These are phyloP conservation scores for Yamadazyma endophytica DNA, from an alignment of 805 yeast species.

Conservation along the genomic window DNA sequence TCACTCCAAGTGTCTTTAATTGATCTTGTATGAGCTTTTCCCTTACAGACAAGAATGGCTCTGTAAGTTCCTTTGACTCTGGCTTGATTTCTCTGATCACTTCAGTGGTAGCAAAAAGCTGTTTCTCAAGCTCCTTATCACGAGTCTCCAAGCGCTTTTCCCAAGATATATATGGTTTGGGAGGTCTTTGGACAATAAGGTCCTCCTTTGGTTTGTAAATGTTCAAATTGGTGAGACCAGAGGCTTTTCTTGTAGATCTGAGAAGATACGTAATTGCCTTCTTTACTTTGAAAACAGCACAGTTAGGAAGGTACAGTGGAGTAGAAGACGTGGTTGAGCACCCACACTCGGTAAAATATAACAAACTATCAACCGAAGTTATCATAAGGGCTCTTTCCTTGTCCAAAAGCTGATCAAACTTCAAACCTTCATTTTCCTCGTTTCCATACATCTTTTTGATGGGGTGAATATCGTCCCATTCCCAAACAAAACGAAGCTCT, in stretches of 20 bases:
- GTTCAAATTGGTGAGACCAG: slow-evolving; percentile 34
- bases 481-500: slow-evolving; percentile 81
- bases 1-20: background rate
- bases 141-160: slow-evolving; percentile 25
- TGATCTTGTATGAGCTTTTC: background rate
- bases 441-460: slow-evolving; percentile 44
- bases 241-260: slow-evolving; percentile 53
- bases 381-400: slow-evolving; percentile 53
- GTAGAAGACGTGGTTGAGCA: slow-evolving; percentile 41
- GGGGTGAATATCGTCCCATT: slow-evolving; percentile 82
- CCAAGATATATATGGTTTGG: slow-evolving; percentile 34
- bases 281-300: slow-evolving; percentile 57
- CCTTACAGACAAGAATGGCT: background rate
- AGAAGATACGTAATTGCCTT: slow-evolving; percentile 57
- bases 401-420: slow-evolving; percentile 53
- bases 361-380: slow-evolving; percentile 57
- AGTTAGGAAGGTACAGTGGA: slow-evolving; percentile 31
- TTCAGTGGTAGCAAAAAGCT: slow-evolving; percentile 4
- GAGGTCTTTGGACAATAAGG: slow-evolving; percentile 26
- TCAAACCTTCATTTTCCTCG: slow-evolving; percentile 23
- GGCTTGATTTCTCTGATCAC: slow-evolving; percentile 5
- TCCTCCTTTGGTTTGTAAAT: slow-evolving; percentile 36
- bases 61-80: slow-evolving; percentile 6
- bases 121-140: slow-evolving; percentile 18
- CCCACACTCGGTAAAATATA: slow-evolving; percentile 63